Evolutionary conservation across 495 filamentous ascomycete genomes (phyloP).

Genomic region (Aspergillus avenaceus): DNA sequence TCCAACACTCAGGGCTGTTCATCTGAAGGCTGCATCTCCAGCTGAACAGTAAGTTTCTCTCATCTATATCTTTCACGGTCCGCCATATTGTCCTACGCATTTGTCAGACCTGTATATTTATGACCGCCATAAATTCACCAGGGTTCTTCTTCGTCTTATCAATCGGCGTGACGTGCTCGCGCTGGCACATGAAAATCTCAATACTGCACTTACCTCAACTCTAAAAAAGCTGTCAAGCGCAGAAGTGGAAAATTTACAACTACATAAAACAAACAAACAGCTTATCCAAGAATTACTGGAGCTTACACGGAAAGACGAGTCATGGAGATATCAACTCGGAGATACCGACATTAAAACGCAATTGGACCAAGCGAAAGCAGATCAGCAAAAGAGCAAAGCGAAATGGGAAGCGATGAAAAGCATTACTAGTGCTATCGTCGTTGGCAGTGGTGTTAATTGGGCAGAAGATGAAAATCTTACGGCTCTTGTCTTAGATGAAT

Average conservation of each 20-base stretch:
- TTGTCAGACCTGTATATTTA: no score
- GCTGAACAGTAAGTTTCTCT: constrained; percentile 56
- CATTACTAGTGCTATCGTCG: constrained; percentile 67
- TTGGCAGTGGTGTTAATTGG: constrained; percentile 84
- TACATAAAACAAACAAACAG: constrained; percentile 56
- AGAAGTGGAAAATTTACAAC: constrained; percentile 51
- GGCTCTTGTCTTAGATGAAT: constrained; percentile 71
- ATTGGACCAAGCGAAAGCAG: constrained; percentile 51
- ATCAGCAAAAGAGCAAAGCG: constrained; percentile 53
- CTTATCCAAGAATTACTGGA: constrained; percentile 57
- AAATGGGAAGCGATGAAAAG: constrained; percentile 72
- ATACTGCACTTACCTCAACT: constrained; percentile 44
- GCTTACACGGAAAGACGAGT: constrained; percentile 54
- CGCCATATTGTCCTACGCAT: neutral
- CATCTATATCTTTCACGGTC: neutral
- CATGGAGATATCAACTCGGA: constrained; percentile 45
- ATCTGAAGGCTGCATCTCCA: constrained; percentile 60
- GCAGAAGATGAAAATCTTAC: constrained; percentile 62
- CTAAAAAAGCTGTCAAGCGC: constrained; percentile 45
- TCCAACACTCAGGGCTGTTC: constrained; percentile 72
- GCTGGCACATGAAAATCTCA: constrained; percentile 53
- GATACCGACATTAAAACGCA: constrained; percentile 48
- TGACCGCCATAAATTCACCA: no score
- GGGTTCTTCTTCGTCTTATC: constrained; percentile 60
- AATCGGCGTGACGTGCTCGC: constrained; percentile 64